phyloP scores from a whole-genome alignment of 2,329 filamentous ascomycete genomes.

The Plectosphaerella plurivora region DNA sequence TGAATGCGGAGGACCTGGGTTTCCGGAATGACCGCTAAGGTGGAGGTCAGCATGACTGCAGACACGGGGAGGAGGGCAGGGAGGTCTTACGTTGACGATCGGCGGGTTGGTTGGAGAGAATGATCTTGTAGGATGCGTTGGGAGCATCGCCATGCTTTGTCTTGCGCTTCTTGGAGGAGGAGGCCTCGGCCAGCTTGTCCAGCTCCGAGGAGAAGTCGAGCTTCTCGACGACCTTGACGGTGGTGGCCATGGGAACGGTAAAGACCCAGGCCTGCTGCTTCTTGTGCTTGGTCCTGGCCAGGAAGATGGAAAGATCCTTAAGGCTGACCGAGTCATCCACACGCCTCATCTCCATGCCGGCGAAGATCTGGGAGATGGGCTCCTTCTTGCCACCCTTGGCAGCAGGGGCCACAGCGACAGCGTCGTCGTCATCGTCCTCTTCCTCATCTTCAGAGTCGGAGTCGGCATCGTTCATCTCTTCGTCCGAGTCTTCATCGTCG shows the following conservation, averaged over 20 bases:
- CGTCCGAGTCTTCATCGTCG: slow-evolving; percentile 9
- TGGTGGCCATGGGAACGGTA: slow-evolving; percentile 64
- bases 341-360: slow-evolving; percentile 49
- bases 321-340: slow-evolving; percentile 33
- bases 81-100: too few relatives aligned
- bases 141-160: slow-evolving; percentile 36
- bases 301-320: slow-evolving; percentile 47
- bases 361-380: slow-evolving; percentile 32
- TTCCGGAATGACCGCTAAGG: too few relatives aligned
- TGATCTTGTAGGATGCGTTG: slow-evolving; percentile 47
- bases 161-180: too few relatives aligned
- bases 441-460: slow-evolving; percentile 15
- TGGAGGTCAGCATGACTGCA: too few relatives aligned
- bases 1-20: slow-evolving; percentile 59
- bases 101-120: slow-evolving; percentile 45
- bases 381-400: slow-evolving; percentile 22
- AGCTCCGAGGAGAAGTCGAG: slow-evolving; percentile 46
- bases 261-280: slow-evolving; percentile 81
- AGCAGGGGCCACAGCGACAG: slow-evolving; percentile 25
- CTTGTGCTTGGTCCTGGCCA: slow-evolving; percentile 53
- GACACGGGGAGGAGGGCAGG: too few relatives aligned
- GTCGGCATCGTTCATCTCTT: slow-evolving; percentile 8
- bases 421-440: slow-evolving; percentile 24
- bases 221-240: slow-evolving; percentile 63
- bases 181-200: too few relatives aligned